Evolutionary conservation across 164 flowering plant genomes (phyloP).

Genomic region (Annona cherimola): DNA sequence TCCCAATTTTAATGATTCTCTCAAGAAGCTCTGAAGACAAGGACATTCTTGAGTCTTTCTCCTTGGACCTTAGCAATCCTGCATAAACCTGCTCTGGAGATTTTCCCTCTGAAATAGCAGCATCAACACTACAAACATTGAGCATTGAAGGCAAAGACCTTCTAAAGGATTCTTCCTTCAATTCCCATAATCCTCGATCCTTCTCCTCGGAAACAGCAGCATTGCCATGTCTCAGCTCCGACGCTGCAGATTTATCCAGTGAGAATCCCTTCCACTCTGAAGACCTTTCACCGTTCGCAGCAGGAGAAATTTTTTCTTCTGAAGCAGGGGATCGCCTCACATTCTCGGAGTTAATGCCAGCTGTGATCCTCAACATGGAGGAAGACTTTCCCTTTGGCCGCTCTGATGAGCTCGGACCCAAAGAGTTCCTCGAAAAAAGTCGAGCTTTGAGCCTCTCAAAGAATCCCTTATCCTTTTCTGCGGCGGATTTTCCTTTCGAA

Average conservation of each 20-base stretch:
- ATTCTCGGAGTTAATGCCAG: neutral
- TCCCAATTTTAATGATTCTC: too few species aligned
- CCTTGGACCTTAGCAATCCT: too few species aligned
- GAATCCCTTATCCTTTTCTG: neutral
- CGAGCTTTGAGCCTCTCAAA: neutral
- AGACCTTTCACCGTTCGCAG: neutral
- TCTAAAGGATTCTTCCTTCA: neutral
- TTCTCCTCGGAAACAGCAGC: neutral
- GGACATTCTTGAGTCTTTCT: too few species aligned
- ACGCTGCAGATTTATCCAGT: neutral
- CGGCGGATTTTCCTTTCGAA: neutral
- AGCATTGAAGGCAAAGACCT: neutral
- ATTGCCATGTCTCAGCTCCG: neutral
- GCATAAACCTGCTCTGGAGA: too few species aligned
- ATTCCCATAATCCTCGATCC: neutral
- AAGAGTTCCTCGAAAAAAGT: neutral
- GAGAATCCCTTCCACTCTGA: neutral
- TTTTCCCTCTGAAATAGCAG: neutral
- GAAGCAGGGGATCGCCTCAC: neutral
- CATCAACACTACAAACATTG: neutral
- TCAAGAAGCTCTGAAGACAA: too few species aligned
- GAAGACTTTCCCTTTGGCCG: conserved; percentile 2
- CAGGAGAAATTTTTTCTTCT: neutral
- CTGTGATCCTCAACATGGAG: neutral
- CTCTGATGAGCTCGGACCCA: neutral